Evolutionary conservation across 306 rosid species (phyloP).

Genomic region (Cercis canadensis): DNA sequence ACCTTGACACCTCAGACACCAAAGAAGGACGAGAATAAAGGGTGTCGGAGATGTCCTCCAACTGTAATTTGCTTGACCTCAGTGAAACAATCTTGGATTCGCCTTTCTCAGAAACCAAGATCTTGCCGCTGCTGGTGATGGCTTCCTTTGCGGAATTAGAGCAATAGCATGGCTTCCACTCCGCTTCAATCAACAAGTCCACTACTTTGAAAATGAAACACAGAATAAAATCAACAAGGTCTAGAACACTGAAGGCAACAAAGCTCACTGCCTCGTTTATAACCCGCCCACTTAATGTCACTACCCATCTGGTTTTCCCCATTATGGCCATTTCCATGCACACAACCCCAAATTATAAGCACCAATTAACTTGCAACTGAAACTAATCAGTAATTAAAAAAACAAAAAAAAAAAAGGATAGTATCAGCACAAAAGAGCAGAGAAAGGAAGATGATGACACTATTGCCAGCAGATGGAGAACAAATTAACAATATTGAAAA

Average conservation of each 20-base stretch:
- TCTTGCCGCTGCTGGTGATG: constrained; percentile 71
- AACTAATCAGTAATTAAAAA: too few species aligned
- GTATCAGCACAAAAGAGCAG: background rate
- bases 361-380: too few species aligned
- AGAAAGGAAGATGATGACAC: background rate
- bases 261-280: constrained; percentile 75
- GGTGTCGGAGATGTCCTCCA: constrained; percentile 91
- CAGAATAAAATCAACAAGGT: constrained; percentile 66
- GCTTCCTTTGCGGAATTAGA: constrained; percentile 64
- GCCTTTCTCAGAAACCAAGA: constrained; percentile 82
- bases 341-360: too few species aligned
- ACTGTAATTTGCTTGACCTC: constrained; percentile 56
- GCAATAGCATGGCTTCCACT: constrained; percentile 86
- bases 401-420: background rate
- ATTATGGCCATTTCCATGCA: constrained; percentile 31
- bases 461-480: background rate
- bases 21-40: constrained; percentile 78
- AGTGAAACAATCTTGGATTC: constrained; percentile 76
- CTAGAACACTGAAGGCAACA: constrained; percentile 60
- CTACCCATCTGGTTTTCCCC: constrained; percentile 46
- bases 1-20: constrained; percentile 68
- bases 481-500: too few species aligned
- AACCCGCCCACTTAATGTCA: constrained; percentile 48
- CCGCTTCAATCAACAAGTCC: constrained; percentile 76
- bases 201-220: constrained; percentile 71